Evolutionary conservation across 139 green algal species (phyloP), one percentile per base, ranked within the genome.

Genomic region (Chlorella sp.): DNA sequence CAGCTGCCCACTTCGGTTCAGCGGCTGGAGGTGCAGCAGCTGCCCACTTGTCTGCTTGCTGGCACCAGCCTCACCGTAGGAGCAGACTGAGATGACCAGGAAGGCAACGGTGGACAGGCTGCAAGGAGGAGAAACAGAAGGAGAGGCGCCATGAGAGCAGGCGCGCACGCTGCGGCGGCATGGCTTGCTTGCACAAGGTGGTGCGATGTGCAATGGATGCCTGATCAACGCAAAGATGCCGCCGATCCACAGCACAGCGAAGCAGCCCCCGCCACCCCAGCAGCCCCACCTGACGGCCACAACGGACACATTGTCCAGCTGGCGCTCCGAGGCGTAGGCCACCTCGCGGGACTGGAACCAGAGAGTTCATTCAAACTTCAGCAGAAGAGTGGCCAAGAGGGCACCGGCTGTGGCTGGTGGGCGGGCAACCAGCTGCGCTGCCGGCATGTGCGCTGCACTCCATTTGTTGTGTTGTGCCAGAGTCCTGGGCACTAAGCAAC

Each of bases 21-120:
- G n/a, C n/a, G n/a, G n/a, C n/a, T n/a, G n/a, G n/a, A n/a, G n/a
- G n/a, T n/a, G n/a, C n/a, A n/a, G n/a, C n/a, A n/a, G n/a, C n/a
- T n/a, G n/a, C n/a, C n/a, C n/a, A n/a, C n/a, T n/a, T n/a, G n/a
- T n/a, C n/a, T n/a, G n/a, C n/a, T n/a, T n/a, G n/a, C n/a, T n/a
- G n/a, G n/a, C n/a, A n/a, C n/a, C n/a, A n/a, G n/a, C n/a, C 51
- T 60, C 51, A 60, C 51, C 85, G 73, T 67, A 85, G 38, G 76
- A 88, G 76, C 62, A 88, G 48, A 88, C 62, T 6, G 80, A 78
- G 73, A 88, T 88, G 80, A 86, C 22, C 9, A 86, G 82, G 73
- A 82, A 82, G 60, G 82, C 64, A 8, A 58, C 26, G 0, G 58
- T 73, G 48, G 80, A 54, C 16, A 84, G 65, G 75, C 75, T 70